Evolutionary conservation across 192 early-diverging fungal genomes (phyloP).

Genomic region (Phlyctochytrium planicorne): DNA sequence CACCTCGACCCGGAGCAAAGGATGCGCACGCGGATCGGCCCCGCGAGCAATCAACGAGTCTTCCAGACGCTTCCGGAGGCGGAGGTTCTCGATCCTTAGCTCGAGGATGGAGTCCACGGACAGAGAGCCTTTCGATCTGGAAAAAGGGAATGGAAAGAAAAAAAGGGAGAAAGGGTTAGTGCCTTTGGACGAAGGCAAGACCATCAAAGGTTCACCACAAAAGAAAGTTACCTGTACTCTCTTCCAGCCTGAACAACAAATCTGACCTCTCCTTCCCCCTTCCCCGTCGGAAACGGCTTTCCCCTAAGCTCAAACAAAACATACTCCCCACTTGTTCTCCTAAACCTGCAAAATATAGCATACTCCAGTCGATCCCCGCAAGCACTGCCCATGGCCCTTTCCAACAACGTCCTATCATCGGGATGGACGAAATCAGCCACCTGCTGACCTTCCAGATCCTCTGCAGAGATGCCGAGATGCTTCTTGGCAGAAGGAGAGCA

Average conservation of each 20-base stretch:
- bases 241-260: neutral
- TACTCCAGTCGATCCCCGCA: conserved; percentile 10
- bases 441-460: conserved; percentile 24
- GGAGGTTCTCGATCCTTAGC: conserved; percentile 36
- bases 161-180: no score
- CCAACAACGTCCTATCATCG: conserved; percentile 22
- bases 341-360: conserved; percentile 27
- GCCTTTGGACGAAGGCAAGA: no score
- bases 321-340: conserved; percentile 28
- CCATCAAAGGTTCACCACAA: no score
- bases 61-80: conserved; percentile 31
- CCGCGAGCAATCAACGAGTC: conserved; percentile 16
- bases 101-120: conserved; percentile 39
- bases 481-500: conserved; percentile 27
- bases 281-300: conserved; percentile 19
- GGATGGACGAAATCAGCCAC: conserved; percentile 28
- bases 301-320: conserved; percentile 35
- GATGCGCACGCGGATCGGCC: conserved; percentile 28
- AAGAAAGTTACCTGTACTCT: no score
- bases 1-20: conserved; percentile 8
- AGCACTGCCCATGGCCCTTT: neutral
- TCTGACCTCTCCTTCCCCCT: neutral
- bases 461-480: conserved; percentile 23
- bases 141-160: no score
- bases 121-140: conserved; percentile 31